Conservation (phyloP, 2,329 filamentous ascomycete species). For the Diaporthe australafricana region DNA sequence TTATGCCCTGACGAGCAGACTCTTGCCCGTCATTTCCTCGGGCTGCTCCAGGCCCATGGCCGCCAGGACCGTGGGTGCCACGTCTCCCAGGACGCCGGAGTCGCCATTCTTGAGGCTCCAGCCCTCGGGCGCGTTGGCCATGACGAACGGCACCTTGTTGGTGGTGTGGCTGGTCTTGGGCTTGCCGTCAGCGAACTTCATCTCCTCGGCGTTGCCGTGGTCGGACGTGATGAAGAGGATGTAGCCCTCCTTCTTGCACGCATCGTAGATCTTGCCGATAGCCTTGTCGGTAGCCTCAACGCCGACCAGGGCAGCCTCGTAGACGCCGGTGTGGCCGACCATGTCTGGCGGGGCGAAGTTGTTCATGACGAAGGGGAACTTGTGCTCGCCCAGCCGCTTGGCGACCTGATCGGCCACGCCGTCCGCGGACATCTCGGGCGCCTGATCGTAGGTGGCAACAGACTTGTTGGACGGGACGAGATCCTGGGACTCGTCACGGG, state of each 20-base stretch:
- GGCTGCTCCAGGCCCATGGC: slow-evolving; percentile 93
- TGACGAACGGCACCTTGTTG: slow-evolving; percentile 97
- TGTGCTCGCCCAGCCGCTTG: slow-evolving; percentile 85
- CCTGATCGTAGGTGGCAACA: slow-evolving; percentile 93
- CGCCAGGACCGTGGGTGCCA: slow-evolving; percentile 92
- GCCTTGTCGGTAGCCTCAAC: slow-evolving; percentile 90
- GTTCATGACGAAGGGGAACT: slow-evolving; percentile 99
- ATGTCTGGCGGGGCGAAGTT: slow-evolving; percentile 99
- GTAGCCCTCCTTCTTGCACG: slow-evolving; percentile 93
- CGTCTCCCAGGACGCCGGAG: slow-evolving; percentile 90
- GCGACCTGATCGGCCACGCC: slow-evolving; percentile 89
- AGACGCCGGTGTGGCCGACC: slow-evolving; percentile 98
- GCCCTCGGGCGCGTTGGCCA: slow-evolving; percentile 94
- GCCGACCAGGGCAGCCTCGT: slow-evolving; percentile 90
- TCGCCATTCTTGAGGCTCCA: slow-evolving; percentile 87
- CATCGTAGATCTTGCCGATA: slow-evolving; percentile 92
- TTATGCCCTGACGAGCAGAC: slow-evolving; percentile 81
- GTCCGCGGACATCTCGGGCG: slow-evolving; percentile 95
- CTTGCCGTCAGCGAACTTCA: slow-evolving; percentile 95
- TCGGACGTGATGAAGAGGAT: slow-evolving; percentile 95
- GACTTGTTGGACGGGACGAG: slow-evolving; percentile 88
- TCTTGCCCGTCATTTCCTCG: slow-evolving; percentile 90
- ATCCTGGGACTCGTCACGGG: slow-evolving; percentile 83
- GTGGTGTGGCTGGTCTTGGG: slow-evolving; percentile 98
- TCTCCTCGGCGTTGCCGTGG: slow-evolving; percentile 98